Evolutionary conservation across 2,329 filamentous ascomycete species (phyloP), one percentile per base, ranked within the genome.

Genomic region (Ophiostoma piceae): DNA sequence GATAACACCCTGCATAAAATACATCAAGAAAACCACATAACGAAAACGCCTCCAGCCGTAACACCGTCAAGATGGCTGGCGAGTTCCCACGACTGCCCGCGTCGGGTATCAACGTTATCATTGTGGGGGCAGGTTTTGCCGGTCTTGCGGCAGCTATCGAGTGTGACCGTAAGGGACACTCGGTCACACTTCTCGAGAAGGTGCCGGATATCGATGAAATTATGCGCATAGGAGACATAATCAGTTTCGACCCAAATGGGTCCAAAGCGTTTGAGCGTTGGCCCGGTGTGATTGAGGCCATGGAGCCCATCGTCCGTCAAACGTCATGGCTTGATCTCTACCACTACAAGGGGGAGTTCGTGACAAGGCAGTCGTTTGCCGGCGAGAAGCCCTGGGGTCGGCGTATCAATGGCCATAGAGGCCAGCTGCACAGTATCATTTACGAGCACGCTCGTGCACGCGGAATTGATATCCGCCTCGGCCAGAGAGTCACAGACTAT

Each of bases 201-300:
- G 43, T 47, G 16, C 43, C 43, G 19, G 43, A 47, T 8, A 47
- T 47, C 16, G 43, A 47, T 6, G 43, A 47, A 16, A 47, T 47
- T 7, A 47, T 47, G 43, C 43, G 43, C 43, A 47, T 83, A 2
- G 82, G 82, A 8, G 81, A 83, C 73, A 82, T 84, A 69, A 82
- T 84, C 72, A 83, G 81, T 37, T 86, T 86, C 74, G 84, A 83
- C 4, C 82, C 84, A 8, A 87, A 88, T 74, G 83, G 82, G 19
- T 82, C 84, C 19, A 82, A 83, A 41, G 86, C 87, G 51, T 86
- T 88, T 75, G 78, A 82, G 72, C 82, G 84, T 11, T 88, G 86
- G 77, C 82, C 84, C 35, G 80, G 80, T 14, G 81, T 87, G 8
- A 79, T 82, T 9, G 80, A 81, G 51, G 77, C 80, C 70, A 80